phyloP scores from a whole-genome alignment of 164 flowering plant species.

The Taxillus chinensis region DNA sequence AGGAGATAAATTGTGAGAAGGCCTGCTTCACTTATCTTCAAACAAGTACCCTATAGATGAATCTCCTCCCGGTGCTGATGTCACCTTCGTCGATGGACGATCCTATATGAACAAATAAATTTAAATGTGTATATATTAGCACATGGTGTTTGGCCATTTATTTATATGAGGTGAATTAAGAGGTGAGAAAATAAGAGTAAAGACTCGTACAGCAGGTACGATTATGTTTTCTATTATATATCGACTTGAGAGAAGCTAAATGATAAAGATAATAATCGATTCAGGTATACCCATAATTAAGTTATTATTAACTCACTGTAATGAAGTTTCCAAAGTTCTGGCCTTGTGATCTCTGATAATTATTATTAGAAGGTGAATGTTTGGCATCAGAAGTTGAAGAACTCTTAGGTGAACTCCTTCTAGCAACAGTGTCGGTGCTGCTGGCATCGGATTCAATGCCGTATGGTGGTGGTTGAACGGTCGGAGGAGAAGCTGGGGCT shows the following conservation, averaged over 20 bases:
- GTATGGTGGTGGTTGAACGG: neutral
- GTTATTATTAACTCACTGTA: constrained; percentile 14
- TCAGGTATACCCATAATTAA: too few relatives aligned
- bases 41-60: constrained; percentile 39
- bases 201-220: too few relatives aligned
- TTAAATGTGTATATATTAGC: too few relatives aligned
- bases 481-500: neutral
- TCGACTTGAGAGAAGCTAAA: too few relatives aligned
- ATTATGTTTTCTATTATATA: too few relatives aligned
- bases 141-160: too few relatives aligned
- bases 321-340: constrained; percentile 25
- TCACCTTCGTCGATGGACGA: constrained; percentile 41
- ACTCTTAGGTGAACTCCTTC: neutral
- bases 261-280: too few relatives aligned
- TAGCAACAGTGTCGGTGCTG: neutral
- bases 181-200: too few relatives aligned
- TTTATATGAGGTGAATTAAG: too few relatives aligned
- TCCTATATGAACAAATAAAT: constrained; percentile 14
- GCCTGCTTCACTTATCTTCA: neutral
- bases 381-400: constrained; percentile 9
- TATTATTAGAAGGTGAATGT: constrained; percentile 9
- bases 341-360: constrained; percentile 22
- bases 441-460: neutral
- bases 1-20: too few relatives aligned
- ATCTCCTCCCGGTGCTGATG: constrained; percentile 35